Base-by-base conservation (phyloP, 176 grass and related monocot genomes). In the Typha latifolia region DNA sequence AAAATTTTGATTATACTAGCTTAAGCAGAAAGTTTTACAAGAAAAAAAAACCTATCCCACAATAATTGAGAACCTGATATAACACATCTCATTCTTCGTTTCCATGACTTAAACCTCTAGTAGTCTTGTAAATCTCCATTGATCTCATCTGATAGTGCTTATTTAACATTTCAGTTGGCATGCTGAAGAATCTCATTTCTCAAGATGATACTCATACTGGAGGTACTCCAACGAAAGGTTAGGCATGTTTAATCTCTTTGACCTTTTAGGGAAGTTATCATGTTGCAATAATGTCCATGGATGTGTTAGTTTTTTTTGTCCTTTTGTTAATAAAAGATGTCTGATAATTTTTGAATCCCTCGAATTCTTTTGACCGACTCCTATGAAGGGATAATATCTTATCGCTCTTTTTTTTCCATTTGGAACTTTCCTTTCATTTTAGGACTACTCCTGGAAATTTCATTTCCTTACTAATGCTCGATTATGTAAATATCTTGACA, bases 181-280 rank as follows among this genome's bases (percentile, higher is more conserved):
- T 79, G 76, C 61, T 90, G 79, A 90, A 85, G 47, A 85, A 73
- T 63, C 79, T 90, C 32, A 90, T 90, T 72, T 90, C 82, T 3
- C 86, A 79, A 66, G 69, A 82, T 7, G 82, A 90, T 47, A 66
- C 50, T 1, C 52, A 72, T 48, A 14, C 55, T 49, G 32, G 32
- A 47, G 64, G 63, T 29, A 50, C 86, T 79, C 80, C 78, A 29
- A 3, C 3, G 4, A 84, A 84, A 90, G 82, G 86, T 84, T 63
- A 67, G 23, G 11, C 9, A 63, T 81, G 56, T 16, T 69, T 63
- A 74, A 20, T 55, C 12, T 55, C 48, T 22, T 21, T 81, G 68
- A 63, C 9, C 5, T 43, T 1, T 43, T 43, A 43, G 37, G 5
- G 37, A 10, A 43, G 8, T 43, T 43, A 6, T 10, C 37, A 43